These are phyloP conservation scores for Cordia subcordata DNA, from an alignment of 257 asterid genomes.

Conservation along the genomic window DNA sequence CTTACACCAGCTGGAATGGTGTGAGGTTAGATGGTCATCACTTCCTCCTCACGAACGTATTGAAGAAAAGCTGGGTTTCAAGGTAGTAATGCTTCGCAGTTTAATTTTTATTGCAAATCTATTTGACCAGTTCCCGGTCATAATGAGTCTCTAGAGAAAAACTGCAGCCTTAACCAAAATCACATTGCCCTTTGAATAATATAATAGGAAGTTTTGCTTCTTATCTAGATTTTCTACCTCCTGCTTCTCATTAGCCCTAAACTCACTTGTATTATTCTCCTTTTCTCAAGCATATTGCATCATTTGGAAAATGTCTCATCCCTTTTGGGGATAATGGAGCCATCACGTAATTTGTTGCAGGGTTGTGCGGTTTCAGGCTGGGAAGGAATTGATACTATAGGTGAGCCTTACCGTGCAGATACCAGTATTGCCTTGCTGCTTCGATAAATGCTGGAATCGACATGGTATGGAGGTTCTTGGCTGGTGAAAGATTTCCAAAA, in stretches of 20 bases:
- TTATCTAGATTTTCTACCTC: too few relatives aligned
- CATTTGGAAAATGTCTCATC: background rate
- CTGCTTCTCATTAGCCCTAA: too few relatives aligned
- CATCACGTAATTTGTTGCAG: slow-evolving; percentile 25
- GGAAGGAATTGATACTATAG: slow-evolving; percentile 73
- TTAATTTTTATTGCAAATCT: background rate
- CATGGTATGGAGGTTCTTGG: slow-evolving; percentile 36
- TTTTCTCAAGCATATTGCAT: too few relatives aligned
- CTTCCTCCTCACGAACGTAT: slow-evolving; percentile 29
- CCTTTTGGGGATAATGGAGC: too few relatives aligned
- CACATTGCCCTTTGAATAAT: too few relatives aligned
- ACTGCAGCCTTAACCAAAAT: too few relatives aligned
- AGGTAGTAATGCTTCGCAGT: slow-evolving; percentile 19
- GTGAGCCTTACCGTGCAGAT: slow-evolving; percentile 59
- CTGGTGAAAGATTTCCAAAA: background rate
- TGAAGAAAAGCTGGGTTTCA: slow-evolving; percentile 43
- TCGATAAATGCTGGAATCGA: slow-evolving; percentile 75
- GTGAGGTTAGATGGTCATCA: slow-evolving; percentile 28
- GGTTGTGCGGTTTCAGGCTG: slow-evolving; percentile 72
- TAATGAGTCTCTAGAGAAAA: background rate
- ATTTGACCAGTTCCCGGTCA: background rate
- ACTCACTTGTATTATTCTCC: background rate
- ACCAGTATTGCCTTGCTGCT: slow-evolving; percentile 47
- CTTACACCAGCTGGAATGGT: slow-evolving; percentile 51
- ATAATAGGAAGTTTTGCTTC: too few relatives aligned